These are phyloP conservation scores for Alliaria petiolata DNA, from an alignment of 345 rosid genomes.

Conservation along the genomic window DNA sequence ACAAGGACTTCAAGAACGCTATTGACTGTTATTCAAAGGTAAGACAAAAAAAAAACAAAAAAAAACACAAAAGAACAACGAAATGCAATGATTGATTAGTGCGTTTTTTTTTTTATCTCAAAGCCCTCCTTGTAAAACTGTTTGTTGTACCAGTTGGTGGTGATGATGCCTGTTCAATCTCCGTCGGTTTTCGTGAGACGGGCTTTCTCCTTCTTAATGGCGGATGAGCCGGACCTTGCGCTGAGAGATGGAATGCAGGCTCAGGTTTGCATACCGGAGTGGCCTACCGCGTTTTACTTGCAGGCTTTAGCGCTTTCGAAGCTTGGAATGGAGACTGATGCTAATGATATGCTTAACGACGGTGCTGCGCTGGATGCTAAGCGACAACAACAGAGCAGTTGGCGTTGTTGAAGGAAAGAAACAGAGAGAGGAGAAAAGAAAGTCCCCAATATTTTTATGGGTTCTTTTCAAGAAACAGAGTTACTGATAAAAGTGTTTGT, in stretches of 20 bases:
- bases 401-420: slow-evolving; percentile 40
- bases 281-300: slow-evolving; percentile 96
- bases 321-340: slow-evolving; percentile 94
- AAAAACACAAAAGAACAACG: not conserved
- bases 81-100: not conserved
- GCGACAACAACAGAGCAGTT: slow-evolving; percentile 63
- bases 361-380: slow-evolving; percentile 84
- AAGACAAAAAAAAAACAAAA: not conserved
- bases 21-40: slow-evolving; percentile 79
- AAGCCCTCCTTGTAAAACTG: not conserved
- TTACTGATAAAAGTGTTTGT: not conserved
- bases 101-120: not conserved
- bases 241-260: slow-evolving; percentile 98
- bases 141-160: slow-evolving; percentile 48
- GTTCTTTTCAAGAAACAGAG: not conserved
- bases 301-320: slow-evolving; percentile 92
- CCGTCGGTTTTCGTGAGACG: slow-evolving; percentile 47
- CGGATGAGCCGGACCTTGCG: slow-evolving; percentile 60
- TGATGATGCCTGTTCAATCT: slow-evolving; percentile 62
- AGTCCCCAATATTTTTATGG: not conserved
- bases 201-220: slow-evolving; percentile 56
- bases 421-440: not conserved
- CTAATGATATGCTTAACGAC: slow-evolving; percentile 87
- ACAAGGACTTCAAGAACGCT: slow-evolving; percentile 81
- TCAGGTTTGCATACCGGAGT: slow-evolving; percentile 83